Percentiles rank a stretch among this genome's conserved stretches.
These are phyloP conservation scores for Ananas comosus DNA, from an alignment of 176 grass and related monocot genomes.

Conservation along the genomic window DNA sequence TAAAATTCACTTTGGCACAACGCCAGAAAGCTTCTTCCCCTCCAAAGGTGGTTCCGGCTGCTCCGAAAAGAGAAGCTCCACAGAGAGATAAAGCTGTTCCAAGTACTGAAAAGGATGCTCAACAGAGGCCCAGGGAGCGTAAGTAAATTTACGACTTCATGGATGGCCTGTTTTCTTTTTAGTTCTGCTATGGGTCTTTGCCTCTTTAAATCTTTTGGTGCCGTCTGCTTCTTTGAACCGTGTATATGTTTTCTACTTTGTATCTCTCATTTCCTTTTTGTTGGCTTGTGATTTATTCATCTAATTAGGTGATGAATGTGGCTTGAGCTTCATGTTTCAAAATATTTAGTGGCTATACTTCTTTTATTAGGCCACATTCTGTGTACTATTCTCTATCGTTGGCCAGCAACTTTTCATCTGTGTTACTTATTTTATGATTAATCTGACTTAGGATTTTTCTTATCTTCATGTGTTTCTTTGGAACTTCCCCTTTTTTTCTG, in stretches of 20 bases:
- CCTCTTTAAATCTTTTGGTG: background rate
- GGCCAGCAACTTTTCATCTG: too few species aligned
- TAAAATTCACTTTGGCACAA: slow-evolving; percentile 77
- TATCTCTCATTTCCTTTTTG: background rate
- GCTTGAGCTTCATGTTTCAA: background rate
- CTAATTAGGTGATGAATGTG: background rate
- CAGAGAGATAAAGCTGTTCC: slow-evolving; percentile 63
- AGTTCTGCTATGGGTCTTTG: background rate
- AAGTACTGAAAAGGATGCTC: slow-evolving; percentile 63
- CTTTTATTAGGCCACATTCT: too few species aligned
- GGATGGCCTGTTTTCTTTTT: background rate
- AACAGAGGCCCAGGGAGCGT: slow-evolving; percentile 47
- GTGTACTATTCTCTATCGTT: too few species aligned
- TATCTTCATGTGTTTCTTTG: background rate
- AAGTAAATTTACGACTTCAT: slow-evolving; percentile 19
- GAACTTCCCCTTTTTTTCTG: slow-evolving; percentile 13
- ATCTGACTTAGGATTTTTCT: too few species aligned
- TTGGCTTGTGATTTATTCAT: background rate
- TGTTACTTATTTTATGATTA: too few species aligned
- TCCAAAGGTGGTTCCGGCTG: slow-evolving; percentile 36
- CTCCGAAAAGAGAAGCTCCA: slow-evolving; percentile 62
- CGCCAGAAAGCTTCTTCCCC: slow-evolving; percentile 71
- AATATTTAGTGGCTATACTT: background rate
- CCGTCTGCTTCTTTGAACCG: background rate
- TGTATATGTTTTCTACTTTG: background rate